Evolutionary conservation across 257 asterid genomes (phyloP).

Genomic region (Solanum rostratum): DNA sequence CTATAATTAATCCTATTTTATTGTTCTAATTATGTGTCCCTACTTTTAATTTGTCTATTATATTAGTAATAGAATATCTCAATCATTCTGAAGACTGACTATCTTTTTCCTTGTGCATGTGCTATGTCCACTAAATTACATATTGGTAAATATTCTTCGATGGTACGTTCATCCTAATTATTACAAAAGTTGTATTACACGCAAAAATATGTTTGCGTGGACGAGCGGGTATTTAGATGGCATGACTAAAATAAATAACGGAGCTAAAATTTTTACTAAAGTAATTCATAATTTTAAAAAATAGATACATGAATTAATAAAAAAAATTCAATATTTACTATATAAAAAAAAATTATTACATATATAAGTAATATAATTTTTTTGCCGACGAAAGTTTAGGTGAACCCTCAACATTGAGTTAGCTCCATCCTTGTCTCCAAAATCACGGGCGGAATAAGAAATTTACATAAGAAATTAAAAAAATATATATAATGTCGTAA

Average conservation of each 20-base stretch:
- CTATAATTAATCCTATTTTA: neutral
- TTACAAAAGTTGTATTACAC: neutral
- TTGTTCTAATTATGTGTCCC: neutral
- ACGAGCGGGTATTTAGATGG: neutral
- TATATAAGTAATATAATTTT: too few species aligned
- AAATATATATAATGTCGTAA: neutral
- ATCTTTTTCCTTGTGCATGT: neutral
- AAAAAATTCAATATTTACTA: too few species aligned
- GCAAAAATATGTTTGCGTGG: neutral
- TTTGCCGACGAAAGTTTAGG: too few species aligned
- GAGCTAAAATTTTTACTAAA: too few species aligned
- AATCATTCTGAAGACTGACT: neutral
- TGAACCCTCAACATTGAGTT: too few species aligned
- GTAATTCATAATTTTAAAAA: too few species aligned
- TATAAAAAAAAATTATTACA: too few species aligned
- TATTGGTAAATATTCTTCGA: neutral
- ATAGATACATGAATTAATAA: too few species aligned
- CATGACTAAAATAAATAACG: neutral
- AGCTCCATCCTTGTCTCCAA: neutral
- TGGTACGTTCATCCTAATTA: neutral
- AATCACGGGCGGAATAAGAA: neutral
- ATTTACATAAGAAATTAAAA: neutral
- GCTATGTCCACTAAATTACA: neutral
- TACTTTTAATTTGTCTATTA: neutral
- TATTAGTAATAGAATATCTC: neutral